Evolutionary conservation across 345 rosid genomes (phyloP).

Genomic region (Lumnitzera littorea): DNA sequence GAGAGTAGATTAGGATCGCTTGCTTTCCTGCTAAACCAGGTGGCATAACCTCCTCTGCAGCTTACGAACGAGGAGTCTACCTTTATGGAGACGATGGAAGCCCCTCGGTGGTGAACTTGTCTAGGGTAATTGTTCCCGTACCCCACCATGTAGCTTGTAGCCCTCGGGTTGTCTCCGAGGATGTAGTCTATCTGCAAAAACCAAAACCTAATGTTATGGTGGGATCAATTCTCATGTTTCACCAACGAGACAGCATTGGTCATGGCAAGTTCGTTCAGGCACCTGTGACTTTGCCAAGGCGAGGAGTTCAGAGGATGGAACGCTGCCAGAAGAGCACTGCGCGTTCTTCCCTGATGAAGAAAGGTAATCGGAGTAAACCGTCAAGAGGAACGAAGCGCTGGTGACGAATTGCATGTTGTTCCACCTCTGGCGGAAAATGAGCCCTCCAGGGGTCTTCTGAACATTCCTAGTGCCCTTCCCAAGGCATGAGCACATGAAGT

Average conservation of each 20-base stretch:
- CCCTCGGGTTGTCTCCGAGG: conserved; percentile 96
- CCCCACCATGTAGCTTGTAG: conserved; percentile 95
- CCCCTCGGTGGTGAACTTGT: conserved; percentile 86
- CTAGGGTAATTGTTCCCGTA: conserved; percentile 90
- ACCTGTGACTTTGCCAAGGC: conserved; percentile 90
- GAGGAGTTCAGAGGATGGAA: conserved; percentile 56
- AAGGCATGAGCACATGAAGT: conserved; percentile 78
- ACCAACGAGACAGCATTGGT: too few relatives aligned
- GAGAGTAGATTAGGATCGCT: conserved; percentile 84
- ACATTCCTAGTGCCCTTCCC: conserved; percentile 57
- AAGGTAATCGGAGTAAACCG: conserved; percentile 81
- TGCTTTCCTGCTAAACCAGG: conserved; percentile 70
- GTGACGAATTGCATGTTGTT: conserved; percentile 98
- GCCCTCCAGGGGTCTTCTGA: conserved; percentile 91
- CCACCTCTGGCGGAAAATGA: conserved; percentile 86
- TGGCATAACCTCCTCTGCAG: conserved; percentile 93
- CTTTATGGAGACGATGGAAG: conserved; percentile 84
- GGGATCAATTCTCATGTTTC: too few relatives aligned
- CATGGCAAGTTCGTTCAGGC: not conserved
- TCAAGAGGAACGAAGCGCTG: conserved; percentile 66
- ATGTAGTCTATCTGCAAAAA: conserved; percentile 69
- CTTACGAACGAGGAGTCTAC: conserved; percentile 53
- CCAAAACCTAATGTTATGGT: not conserved
- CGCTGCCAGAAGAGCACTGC: conserved; percentile 56
- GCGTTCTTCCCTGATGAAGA: conserved; percentile 53